Base-by-base conservation (phyloP, 352 stramenopile species). In the Phytophthora sansomeana region DNA sequence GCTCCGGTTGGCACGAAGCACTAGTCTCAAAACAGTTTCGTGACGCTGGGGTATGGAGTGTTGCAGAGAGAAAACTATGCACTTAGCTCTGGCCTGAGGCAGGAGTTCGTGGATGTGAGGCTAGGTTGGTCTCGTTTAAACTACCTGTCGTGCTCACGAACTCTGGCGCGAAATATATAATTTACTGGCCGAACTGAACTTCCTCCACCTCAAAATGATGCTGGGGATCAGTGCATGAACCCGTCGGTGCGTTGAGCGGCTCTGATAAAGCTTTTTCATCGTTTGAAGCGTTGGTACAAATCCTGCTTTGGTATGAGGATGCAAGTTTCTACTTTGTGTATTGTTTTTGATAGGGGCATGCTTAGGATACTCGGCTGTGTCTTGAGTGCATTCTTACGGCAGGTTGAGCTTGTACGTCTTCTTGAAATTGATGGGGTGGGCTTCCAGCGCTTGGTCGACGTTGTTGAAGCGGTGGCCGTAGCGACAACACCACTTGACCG, bases 401-500 rank as follows among this genome's bases (percentile, higher is more conserved):
- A 77, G 35, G 17, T 63, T 71, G 58, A 77, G 35, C 57, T 75
- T 77, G 67, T 87, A 91, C 16, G 69, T 91, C 73, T 89, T 92
- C 69, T 83, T 90, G 54, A 82, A 96, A 17, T 75, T 87, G 69
- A 77, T 80, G 30, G 90, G 90, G 57, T 97, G 90, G 16, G 90
- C 70, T 52, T 85, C 79, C 10, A 97, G 70, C 17, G 89, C 89
- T 44, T 91, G 83, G 53, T 96, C 90, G 42, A 97, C 90, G 63
- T 97, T 89, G 48, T 85, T 77, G 63, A 94, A 97, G 13, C 90
- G 78, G 58, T 87, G 71, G n/a, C 77, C 78, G 49, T 85, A 85
- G 42, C 80, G 76, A 56, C 42, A 72, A 72, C 96, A 97, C 95
- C 95, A 98, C 52, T 97, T 85, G 17, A 98, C 90, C 11, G 95